These are phyloP conservation scores for Apiospora malaysiana DNA, from an alignment of 2,329 filamentous ascomycete species.

Conservation along the genomic window DNA sequence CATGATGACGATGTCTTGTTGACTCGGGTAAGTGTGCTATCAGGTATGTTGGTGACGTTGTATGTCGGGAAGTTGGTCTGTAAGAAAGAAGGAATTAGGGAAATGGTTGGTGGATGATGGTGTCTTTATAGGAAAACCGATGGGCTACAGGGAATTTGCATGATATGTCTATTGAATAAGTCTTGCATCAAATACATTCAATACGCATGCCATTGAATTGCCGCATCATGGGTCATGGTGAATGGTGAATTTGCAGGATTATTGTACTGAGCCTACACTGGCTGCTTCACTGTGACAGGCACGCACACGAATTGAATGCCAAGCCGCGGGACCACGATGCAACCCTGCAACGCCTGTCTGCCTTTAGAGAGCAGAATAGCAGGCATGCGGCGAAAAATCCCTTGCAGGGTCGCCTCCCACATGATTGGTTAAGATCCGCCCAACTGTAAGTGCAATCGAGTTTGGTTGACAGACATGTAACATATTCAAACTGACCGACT, in stretches of 20 bases:
- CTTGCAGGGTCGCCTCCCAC: neutral
- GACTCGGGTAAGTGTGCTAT: neutral
- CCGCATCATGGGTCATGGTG: neutral
- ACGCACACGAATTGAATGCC: no score
- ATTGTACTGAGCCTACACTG: neutral
- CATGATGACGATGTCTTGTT: neutral
- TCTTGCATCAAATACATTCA: neutral
- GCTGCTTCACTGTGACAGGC: no score
- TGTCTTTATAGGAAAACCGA: neutral
- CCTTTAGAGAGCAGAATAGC: no score
- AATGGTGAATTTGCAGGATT: neutral
- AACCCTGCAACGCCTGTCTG: neutral
- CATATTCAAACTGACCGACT: neutral
- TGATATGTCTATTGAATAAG: neutral
- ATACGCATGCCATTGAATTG: neutral
- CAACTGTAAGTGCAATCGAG: neutral
- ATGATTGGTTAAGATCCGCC: slow-evolving; percentile 1
- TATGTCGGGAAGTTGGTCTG: neutral
- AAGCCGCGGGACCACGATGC: no score
- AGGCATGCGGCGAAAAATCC: neutral
- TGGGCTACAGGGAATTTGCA: neutral
- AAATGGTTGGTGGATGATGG: neutral
- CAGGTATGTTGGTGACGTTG: neutral
- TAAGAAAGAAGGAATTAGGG: neutral
- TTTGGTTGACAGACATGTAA: neutral